Conservation (phyloP, 1,284 basidiomycete species). For the Cystobasidium sp. region DNA sequence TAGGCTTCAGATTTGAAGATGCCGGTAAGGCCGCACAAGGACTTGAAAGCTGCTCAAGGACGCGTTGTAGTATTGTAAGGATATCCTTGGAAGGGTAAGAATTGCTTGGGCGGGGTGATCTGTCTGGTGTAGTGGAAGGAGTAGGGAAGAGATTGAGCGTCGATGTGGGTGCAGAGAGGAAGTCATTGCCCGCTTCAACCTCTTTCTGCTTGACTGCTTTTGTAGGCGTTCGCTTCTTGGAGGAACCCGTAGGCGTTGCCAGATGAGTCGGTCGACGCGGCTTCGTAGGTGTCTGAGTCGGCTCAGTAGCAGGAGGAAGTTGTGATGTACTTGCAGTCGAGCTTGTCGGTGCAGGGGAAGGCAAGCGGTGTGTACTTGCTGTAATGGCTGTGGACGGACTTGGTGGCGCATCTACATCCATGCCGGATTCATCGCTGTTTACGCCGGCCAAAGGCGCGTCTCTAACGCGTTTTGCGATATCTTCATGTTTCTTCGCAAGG, state of each 20-base stretch:
- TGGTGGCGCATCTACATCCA: constrained; percentile 9
- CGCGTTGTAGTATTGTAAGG: constrained; percentile 5
- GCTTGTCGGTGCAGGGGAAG: constrained; percentile 23
- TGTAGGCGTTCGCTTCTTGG: constrained; percentile 41
- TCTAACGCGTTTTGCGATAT: background rate
- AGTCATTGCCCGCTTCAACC: background rate
- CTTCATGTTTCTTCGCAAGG: background rate
- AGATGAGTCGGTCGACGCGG: background rate
- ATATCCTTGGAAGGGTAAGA: constrained; percentile 11
- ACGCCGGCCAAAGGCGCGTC: background rate
- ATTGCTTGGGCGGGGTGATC: constrained; percentile 6
- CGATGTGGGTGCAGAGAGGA: constrained; percentile 13
- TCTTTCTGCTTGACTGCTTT: constrained; percentile 26
- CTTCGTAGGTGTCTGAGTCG: constrained; percentile 35
- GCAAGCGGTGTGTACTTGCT: background rate
- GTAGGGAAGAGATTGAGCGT: constrained; percentile 11
- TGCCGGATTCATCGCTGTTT: background rate
- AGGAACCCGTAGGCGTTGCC: constrained; percentile 21
- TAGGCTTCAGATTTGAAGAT: background rate
- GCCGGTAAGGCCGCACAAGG: constrained; percentile 1
- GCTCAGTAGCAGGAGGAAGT: background rate
- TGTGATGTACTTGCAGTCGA: background rate
- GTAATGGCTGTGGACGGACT: background rate
- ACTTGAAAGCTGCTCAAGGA: constrained; percentile 27
- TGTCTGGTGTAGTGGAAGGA: constrained; percentile 29